phyloP scores from a whole-genome alignment of 2,329 filamentous ascomycete genomes.

The Xylaria sp. region DNA sequence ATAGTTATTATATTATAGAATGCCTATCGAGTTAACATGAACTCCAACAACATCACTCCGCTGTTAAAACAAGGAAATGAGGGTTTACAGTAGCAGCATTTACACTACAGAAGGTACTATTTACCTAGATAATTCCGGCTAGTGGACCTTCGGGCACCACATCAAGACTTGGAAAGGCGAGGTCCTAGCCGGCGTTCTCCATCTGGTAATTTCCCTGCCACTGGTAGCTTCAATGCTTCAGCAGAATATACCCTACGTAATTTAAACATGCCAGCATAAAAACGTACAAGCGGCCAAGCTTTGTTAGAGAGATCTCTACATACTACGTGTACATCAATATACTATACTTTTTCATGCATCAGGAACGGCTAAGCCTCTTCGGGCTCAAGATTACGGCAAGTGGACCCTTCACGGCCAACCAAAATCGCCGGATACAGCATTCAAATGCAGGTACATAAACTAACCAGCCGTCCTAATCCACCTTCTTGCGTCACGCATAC shows the following conservation, averaged over 20 bases:
- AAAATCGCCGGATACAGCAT: constrained; percentile 1
- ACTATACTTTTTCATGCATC: constrained; percentile 35
- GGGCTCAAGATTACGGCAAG: constrained; percentile 21
- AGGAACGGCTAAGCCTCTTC: constrained; percentile 23
- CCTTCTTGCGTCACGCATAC: constrained; percentile 21
- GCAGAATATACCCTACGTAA: constrained; percentile 1
- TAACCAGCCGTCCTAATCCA: constrained; percentile 7
- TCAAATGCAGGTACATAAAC: constrained; percentile 37
- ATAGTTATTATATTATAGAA: not conserved
- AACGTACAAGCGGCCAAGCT: constrained; percentile 9
- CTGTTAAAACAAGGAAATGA: constrained; percentile 22
- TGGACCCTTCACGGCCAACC: constrained; percentile 27
- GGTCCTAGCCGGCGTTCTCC: not conserved
- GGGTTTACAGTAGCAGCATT: constrained; percentile 8
- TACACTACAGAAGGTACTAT: not conserved
- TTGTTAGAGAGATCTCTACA: not conserved
- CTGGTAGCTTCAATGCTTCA: not conserved
- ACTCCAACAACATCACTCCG: not conserved
- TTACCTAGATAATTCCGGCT: not conserved
- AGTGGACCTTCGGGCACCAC: constrained; percentile 1
- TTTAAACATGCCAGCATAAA: constrained; percentile 5
- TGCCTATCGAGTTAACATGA: not conserved
- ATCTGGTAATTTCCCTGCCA: constrained; percentile 2
- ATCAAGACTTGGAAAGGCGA: constrained; percentile 4
- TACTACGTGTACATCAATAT: constrained; percentile 13